These are phyloP conservation scores for Meyerozyma elateridarum DNA, from an alignment of 1,139 yeast genomes.

Conservation along the genomic window DNA sequence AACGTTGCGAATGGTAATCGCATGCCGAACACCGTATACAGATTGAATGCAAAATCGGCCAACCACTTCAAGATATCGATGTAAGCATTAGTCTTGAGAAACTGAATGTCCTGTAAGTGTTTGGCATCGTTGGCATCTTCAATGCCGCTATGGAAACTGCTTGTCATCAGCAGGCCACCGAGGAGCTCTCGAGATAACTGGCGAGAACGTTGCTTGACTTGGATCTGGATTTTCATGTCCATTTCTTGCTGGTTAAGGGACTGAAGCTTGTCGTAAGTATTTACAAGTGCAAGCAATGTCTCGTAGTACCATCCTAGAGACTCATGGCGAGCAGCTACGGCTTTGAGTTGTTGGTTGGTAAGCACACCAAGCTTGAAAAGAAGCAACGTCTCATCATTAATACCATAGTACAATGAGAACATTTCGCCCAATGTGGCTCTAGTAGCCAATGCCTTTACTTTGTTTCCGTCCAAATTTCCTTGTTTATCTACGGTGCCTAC, in stretches of 20 bases:
- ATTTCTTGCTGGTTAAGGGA: constrained; percentile 39
- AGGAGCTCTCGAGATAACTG: constrained; percentile 12
- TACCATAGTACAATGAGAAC: constrained; percentile 54
- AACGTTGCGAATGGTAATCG: constrained; percentile 40
- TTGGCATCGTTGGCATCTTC: constrained; percentile 17
- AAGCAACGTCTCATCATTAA: constrained; percentile 56
- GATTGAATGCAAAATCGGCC: constrained; percentile 39
- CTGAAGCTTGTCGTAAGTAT: constrained; percentile 37
- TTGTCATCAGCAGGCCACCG: constrained; percentile 7
- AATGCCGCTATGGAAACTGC: neutral
- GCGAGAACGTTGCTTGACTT: constrained; percentile 24
- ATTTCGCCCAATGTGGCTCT: constrained; percentile 40
- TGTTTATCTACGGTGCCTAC: constrained; percentile 3
- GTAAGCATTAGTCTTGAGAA: constrained; percentile 35
- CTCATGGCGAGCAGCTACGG: constrained; percentile 47
- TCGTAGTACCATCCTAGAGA: constrained; percentile 62
- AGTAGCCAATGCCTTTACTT: constrained; percentile 10
- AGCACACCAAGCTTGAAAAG: constrained; percentile 52
- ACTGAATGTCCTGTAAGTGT: constrained; percentile 29
- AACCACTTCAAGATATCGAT: constrained; percentile 39
- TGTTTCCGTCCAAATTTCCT: constrained; percentile 30
- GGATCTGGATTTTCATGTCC: constrained; percentile 35
- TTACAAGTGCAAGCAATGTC: constrained; percentile 50
- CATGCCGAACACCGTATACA: constrained; percentile 40
- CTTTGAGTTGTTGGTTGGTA: constrained; percentile 30